Conservation (phyloP, 805 yeast species). For the Saturnispora mendoncae region DNA sequence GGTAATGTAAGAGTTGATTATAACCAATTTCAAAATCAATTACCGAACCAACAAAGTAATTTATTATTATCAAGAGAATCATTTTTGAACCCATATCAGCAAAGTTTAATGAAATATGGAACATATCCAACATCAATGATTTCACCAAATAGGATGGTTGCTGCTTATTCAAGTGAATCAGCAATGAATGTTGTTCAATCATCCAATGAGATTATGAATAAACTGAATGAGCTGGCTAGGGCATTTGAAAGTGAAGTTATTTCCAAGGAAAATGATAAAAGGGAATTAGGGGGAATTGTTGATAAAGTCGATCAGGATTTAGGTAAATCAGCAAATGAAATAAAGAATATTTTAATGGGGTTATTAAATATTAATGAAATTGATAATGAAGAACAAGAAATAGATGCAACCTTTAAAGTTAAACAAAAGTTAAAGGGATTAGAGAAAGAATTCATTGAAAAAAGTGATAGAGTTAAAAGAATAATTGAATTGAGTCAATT, state of each 20-base stretch:
- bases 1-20: too few relatives aligned
- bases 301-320: slow-evolving; percentile 28
- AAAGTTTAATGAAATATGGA: slow-evolving; percentile 15
- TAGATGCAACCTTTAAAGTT: slow-evolving; percentile 15
- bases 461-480: slow-evolving; percentile 17
- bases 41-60: neutral
- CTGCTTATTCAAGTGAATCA: slow-evolving; percentile 38
- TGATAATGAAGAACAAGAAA: neutral
- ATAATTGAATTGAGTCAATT: slow-evolving; percentile 37
- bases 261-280: slow-evolving; percentile 30
- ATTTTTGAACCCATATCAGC: slow-evolving; percentile 14
- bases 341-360: slow-evolving; percentile 28
- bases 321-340: slow-evolving; percentile 23
- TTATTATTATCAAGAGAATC: slow-evolving; percentile 4
- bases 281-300: slow-evolving; percentile 23
- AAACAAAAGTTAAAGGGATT: slow-evolving; percentile 15
- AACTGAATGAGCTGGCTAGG: slow-evolving; percentile 37
- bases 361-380: slow-evolving; percentile 6
- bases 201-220: slow-evolving; percentile 40
- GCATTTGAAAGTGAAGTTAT: slow-evolving; percentile 49
- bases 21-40: too few relatives aligned
- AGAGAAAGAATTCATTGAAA: slow-evolving; percentile 15
- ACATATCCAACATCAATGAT: slow-evolving; percentile 20
- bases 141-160: neutral
- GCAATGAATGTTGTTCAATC: slow-evolving; percentile 45